Conservation (phyloP, 208 protist species). For the Phytomonas francai region DNA sequence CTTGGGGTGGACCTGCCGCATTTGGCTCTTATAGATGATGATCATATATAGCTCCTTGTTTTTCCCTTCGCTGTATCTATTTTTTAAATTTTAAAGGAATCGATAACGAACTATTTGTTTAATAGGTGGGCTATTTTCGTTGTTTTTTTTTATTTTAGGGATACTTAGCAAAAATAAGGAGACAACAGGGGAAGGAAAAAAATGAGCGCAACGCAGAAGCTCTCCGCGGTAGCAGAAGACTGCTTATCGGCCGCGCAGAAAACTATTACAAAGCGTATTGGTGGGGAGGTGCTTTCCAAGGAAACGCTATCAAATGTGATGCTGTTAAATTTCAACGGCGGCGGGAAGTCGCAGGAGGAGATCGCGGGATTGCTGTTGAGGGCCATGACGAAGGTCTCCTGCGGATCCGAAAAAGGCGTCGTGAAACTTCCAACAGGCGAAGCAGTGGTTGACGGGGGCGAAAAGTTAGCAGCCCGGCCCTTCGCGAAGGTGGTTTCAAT, state of each 20-base stretch:
- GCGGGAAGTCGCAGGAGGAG: constrained; percentile 26
- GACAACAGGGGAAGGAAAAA: background rate
- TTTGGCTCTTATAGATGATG: too few species aligned
- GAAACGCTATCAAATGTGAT: constrained; percentile 11
- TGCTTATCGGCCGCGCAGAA: constrained; percentile 53
- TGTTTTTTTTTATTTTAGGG: too few species aligned
- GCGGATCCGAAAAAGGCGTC: constrained; percentile 62
- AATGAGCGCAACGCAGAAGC: background rate
- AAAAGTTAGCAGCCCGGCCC: constrained; percentile 20
- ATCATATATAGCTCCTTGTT: background rate
- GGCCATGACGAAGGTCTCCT: constrained; percentile 65
- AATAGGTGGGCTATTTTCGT: too few species aligned
- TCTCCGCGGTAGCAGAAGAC: constrained; percentile 36
- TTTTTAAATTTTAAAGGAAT: too few species aligned
- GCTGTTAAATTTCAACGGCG: constrained; percentile 31
- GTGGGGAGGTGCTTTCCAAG: constrained; percentile 15
- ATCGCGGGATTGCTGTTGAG: constrained; percentile 37
- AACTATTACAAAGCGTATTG: constrained; percentile 50
- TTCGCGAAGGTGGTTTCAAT: constrained; percentile 54
- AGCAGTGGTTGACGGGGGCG: constrained; percentile 43
- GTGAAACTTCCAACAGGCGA: constrained; percentile 50
- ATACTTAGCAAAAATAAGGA: constrained; percentile 13
- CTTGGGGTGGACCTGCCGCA: background rate
- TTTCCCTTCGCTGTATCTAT: constrained; percentile 5
- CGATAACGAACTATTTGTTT: too few species aligned